phyloP scores from a whole-genome alignment of 1,284 basidiomycete genomes.

The Phylloboletellus chloephorus region DNA sequence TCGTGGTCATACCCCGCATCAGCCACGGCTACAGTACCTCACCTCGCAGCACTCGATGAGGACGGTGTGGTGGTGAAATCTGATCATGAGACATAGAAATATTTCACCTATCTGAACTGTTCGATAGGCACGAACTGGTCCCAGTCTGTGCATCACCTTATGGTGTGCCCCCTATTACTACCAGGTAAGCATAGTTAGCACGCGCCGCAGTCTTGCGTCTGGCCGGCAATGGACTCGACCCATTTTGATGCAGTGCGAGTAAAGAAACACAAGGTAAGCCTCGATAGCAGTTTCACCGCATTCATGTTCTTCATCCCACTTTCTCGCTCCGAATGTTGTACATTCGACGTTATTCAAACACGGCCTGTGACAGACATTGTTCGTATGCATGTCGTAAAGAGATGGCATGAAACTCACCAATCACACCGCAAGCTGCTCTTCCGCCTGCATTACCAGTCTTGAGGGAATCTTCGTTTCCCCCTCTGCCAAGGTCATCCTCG shows the following conservation, averaged over 20 bases:
- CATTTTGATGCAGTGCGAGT: slow-evolving; percentile 12
- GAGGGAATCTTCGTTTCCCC: slow-evolving; percentile 60
- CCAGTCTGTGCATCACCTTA: slow-evolving; percentile 31
- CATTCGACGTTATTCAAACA: slow-evolving; percentile 10
- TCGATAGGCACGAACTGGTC: not conserved
- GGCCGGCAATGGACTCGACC: slow-evolving; percentile 4
- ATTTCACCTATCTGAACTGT: not conserved
- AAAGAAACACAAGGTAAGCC: slow-evolving; percentile 10
- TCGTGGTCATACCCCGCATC: not conserved
- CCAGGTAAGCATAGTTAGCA: not conserved
- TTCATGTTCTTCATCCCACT: slow-evolving; percentile 1
- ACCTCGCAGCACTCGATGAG: not conserved
- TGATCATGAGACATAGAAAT: not conserved
- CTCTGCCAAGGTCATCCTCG: slow-evolving; percentile 68
- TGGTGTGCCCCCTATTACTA: not conserved
- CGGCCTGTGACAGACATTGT: slow-evolving; percentile 14
- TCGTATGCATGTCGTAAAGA: slow-evolving; percentile 1
- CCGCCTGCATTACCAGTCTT: slow-evolving; percentile 74
- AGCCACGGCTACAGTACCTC: not conserved
- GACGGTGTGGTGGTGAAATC: not conserved
- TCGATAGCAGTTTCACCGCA: slow-evolving; percentile 3
- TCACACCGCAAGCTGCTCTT: slow-evolving; percentile 70
- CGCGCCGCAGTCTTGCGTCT: slow-evolving; percentile 1
- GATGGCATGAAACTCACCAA: slow-evolving; percentile 41
- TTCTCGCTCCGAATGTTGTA: slow-evolving; percentile 7